Base-by-base conservation (phyloP, 352 stramenopile species). In the Globisporangium lucens region DNA sequence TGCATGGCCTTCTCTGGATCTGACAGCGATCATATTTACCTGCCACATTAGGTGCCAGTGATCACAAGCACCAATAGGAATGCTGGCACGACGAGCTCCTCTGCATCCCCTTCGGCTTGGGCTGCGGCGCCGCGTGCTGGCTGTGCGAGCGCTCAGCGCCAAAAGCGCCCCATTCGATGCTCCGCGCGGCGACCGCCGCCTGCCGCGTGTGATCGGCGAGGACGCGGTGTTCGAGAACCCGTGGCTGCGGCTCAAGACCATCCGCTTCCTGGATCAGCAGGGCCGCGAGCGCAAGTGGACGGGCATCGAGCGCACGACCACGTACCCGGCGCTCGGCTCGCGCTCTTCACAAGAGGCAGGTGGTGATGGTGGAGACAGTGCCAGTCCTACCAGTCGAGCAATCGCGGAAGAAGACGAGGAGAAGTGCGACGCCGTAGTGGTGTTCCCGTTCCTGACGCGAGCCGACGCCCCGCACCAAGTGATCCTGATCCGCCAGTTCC, bases 401-500 rank as follows among this genome's bases (percentile, higher is more conserved):
- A 33, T 2, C 35, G 12, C 58, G 57, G 24, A 41, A 35, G 30
- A n/a, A 1, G 30, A 33, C 57, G 33, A 30, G 59, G 33, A 30
- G 59, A 52, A 70, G 3, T 91, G 81, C 66, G 83, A 94, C 63
- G 83, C 83, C 0, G 86, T 94, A 5, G 81, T 92, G 56, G 81
- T 92, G 49, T 87, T 94, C 56, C 86, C 86, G 35, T 90, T 91
- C 55, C 69, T 92, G 24, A 88, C 75, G 36, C 73, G 72, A 9
- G 56, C 53, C 49, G 60, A 68, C 24, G 61, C 66, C 5, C 70
- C 70, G 17, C 77, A 66, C 2, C 74, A 72, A 9, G 83, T 89
- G 51, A 75, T 98, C 27, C 71, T 97, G 47, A 95, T 98, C 61
- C 84, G 90, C 38, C 94, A 98, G 71, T 98, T 95, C 69, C 88